Conservation (phyloP, 352 stramenopile species). For the Pelagophyceae sp. region DNA sequence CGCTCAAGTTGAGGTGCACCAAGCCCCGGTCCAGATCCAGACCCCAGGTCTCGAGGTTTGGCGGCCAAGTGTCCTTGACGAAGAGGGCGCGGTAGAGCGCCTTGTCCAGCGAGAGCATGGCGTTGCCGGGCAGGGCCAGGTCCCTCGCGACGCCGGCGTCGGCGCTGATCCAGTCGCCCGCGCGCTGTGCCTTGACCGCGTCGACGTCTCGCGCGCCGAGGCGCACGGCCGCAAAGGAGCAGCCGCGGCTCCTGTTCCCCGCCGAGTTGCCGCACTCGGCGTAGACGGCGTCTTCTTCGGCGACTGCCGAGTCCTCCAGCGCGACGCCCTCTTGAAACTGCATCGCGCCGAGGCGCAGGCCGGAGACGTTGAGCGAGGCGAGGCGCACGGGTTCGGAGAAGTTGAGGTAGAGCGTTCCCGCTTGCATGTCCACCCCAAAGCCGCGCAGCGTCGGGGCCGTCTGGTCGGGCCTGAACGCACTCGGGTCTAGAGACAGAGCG, state of each 20-base stretch:
- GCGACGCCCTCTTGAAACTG: no score
- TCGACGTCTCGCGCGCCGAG: background rate
- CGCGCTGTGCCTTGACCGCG: no score
- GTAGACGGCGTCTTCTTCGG: no score
- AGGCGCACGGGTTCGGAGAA: slow-evolving; percentile 22
- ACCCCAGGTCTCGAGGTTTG: slow-evolving; percentile 12
- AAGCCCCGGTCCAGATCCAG: slow-evolving; percentile 20
- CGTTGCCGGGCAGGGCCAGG: no score
- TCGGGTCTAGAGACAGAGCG: background rate
- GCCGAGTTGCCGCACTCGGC: background rate
- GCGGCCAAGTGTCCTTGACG: background rate
- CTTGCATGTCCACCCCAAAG: no score
- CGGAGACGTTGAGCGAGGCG: slow-evolving; percentile 15
- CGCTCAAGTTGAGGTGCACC: slow-evolving; percentile 19
- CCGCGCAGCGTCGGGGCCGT: slow-evolving; percentile 8
- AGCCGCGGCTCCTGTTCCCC: background rate
- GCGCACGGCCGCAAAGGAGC: background rate
- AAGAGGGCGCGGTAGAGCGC: slow-evolving; percentile 6
- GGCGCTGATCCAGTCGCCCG: no score
- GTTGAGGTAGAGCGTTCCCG: slow-evolving; percentile 21
- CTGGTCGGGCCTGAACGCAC: background rate
- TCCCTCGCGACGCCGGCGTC: no score
- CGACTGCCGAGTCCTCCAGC: no score
- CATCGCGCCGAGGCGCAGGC: background rate
- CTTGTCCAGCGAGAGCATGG: no score